Conservation (phyloP, 2,329 filamentous ascomycete genomes). For the Lasiodiplodia hormozganensis region DNA sequence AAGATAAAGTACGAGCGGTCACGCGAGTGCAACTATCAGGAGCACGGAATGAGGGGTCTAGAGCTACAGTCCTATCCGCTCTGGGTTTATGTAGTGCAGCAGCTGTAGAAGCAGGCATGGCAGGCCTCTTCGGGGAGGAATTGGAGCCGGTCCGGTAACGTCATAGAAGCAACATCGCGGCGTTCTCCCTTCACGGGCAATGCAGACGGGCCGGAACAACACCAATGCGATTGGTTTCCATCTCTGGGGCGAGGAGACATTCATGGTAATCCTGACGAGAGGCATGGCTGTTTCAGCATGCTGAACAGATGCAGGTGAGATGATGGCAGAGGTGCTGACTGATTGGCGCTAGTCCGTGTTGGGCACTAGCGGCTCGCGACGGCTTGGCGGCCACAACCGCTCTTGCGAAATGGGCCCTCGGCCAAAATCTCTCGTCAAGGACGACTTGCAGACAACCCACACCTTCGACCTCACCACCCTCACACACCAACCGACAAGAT, state of each 20-base stretch:
- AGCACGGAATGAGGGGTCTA: not conserved
- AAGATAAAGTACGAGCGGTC: not conserved
- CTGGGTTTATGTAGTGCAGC: not conserved
- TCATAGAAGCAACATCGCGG: conserved; percentile 11
- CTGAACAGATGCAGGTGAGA: not conserved
- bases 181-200: not conserved
- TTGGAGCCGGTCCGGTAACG: conserved; percentile 7
- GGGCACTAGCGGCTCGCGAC: conserved; percentile 18
- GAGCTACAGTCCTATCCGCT: not conserved
- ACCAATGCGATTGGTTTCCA: not conserved
- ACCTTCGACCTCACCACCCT: conserved; percentile 19
- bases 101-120: not conserved
- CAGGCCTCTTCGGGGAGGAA: not conserved
- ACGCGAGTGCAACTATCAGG: not conserved
- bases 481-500: conserved; percentile 60
- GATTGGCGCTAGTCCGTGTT: not conserved
- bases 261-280: not conserved
- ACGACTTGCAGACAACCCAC: conserved; percentile 25
- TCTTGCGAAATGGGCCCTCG: conserved; percentile 20
- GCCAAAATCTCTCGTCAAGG: conserved; percentile 26
- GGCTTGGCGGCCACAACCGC: conserved; percentile 25
- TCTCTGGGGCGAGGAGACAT: not conserved
- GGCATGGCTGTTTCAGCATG: not conserved
- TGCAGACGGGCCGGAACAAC: not conserved
- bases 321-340: conserved; percentile 5